phyloP scores from a whole-genome alignment of 306 rosid species.

The Myrica gale region DNA sequence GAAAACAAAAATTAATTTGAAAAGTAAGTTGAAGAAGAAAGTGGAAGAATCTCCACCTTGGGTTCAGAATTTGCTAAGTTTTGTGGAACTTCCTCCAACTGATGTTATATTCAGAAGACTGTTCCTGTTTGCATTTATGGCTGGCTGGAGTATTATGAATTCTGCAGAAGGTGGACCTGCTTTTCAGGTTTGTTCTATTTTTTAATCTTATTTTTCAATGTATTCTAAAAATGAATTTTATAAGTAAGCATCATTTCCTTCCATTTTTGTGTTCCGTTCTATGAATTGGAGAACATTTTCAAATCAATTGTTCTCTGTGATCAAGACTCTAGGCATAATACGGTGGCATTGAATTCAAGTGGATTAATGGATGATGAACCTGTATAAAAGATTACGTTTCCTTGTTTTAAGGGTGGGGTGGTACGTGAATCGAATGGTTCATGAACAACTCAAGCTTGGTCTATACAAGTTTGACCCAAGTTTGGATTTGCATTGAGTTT shows the following conservation, averaged over 20 bases:
- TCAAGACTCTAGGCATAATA: neutral
- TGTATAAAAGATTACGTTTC: neutral
- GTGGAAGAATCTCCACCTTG: constrained; percentile 99
- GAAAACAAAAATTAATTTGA: constrained; percentile 93
- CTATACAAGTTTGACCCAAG: neutral
- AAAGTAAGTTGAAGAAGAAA: constrained; percentile 87
- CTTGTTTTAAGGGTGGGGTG: neutral
- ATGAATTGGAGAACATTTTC: neutral
- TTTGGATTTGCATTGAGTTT: neutral
- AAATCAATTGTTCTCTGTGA: neutral
- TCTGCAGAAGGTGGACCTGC: constrained; percentile 99
- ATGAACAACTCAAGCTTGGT: too few species aligned
- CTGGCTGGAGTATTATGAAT: constrained; percentile 97
- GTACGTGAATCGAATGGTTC: too few species aligned
- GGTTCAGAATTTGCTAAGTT: constrained; percentile 71
- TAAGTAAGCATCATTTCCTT: neutral
- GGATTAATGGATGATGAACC: neutral
- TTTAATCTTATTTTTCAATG: constrained; percentile 1
- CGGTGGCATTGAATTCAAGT: neutral
- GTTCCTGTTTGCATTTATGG: constrained; percentile 95
- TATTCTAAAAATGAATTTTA: constrained; percentile 3
- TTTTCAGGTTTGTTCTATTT: constrained; percentile 78
- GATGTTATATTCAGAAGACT: constrained; percentile 83
- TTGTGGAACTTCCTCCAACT: constrained; percentile 82
- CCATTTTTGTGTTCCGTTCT: neutral